Conservation (phyloP, 495 filamentous ascomycete species). For the Trichocladium antarcticum region DNA sequence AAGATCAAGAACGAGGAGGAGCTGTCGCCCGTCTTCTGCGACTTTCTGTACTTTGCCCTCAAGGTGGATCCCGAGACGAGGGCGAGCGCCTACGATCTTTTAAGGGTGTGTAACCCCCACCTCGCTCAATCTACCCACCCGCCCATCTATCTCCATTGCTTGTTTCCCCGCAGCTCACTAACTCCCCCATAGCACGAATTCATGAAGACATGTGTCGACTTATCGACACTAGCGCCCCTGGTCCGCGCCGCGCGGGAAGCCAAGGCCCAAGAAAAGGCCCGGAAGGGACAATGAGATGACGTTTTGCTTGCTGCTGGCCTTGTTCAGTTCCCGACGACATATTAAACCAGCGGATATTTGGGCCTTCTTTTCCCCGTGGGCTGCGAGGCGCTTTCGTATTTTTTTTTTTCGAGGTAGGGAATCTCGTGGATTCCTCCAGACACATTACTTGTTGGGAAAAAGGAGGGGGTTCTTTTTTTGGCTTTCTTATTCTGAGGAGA, state of each 20-base stretch:
- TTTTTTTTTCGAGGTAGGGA: no score
- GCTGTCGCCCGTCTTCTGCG: conserved; percentile 67
- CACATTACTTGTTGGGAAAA: no score
- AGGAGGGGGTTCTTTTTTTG: no score
- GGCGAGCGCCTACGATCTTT: conserved; percentile 82
- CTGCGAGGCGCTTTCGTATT: no score
- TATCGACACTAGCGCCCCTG: conserved; percentile 54
- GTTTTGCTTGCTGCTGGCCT: neutral
- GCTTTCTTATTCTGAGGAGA: no score
- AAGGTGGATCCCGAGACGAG: conserved; percentile 96
- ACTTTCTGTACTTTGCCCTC: conserved; percentile 81
- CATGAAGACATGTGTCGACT: conserved; percentile 71
- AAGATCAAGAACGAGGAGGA: conserved; percentile 86
- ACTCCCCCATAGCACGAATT: conserved; percentile 63
- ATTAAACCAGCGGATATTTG: neutral
- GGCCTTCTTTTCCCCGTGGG: no score
- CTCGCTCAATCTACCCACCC: no score
- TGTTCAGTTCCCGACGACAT: no score
- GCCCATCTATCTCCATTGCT: neutral
- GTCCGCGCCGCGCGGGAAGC: conserved; percentile 76
- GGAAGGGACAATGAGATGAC: conserved; percentile 42
- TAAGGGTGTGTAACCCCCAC: conserved; percentile 71
- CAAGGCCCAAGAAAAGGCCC: conserved; percentile 71
- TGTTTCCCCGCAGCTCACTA: neutral
- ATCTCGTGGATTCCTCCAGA: no score